A percentile compares a stretch with the other conserved stretches of the same genome.
Conservation (phyloP, 495 filamentous ascomycete species). For the Daldinia caldariorum region DNA sequence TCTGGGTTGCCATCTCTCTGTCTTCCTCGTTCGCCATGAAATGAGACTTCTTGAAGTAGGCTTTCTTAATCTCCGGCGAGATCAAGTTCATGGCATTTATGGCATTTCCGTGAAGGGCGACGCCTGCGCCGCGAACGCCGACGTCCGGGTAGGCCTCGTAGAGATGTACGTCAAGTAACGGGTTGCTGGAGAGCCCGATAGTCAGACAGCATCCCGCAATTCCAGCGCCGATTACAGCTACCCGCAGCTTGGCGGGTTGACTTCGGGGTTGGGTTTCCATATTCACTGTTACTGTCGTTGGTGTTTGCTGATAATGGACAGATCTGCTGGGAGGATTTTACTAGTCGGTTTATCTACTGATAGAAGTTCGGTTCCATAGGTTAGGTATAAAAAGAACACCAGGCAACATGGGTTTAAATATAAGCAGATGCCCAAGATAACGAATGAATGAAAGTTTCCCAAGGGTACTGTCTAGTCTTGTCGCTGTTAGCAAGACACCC, state of each 20-base stretch:
- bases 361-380: too few relatives aligned
- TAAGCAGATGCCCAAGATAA: not conserved
- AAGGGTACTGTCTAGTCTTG: not conserved
- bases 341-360: not conserved
- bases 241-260: not conserved
- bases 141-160: conserved; percentile 1
- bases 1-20: conserved; percentile 7
- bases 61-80: conserved; percentile 11
- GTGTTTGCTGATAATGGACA: not conserved
- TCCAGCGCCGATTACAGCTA: conserved; percentile 4
- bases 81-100: conserved; percentile 9
- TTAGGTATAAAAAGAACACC: not conserved
- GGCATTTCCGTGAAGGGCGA: conserved; percentile 8
- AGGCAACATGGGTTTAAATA: not conserved
- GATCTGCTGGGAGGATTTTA: not conserved
- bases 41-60: conserved; percentile 11
- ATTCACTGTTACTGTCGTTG: not conserved
- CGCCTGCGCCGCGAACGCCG: not conserved
- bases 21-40: conserved; percentile 8
- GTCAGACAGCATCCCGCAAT: conserved; percentile 13
- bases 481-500: not conserved
- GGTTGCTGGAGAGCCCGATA: conserved; percentile 1
- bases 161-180: conserved; percentile 9
- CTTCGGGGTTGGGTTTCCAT: not conserved
- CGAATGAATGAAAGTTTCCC: not conserved